Evolutionary conservation across 176 grass and related monocot species (phyloP), one percentile per base, ranked within the genome.

Genomic region (Avena atlantica): DNA sequence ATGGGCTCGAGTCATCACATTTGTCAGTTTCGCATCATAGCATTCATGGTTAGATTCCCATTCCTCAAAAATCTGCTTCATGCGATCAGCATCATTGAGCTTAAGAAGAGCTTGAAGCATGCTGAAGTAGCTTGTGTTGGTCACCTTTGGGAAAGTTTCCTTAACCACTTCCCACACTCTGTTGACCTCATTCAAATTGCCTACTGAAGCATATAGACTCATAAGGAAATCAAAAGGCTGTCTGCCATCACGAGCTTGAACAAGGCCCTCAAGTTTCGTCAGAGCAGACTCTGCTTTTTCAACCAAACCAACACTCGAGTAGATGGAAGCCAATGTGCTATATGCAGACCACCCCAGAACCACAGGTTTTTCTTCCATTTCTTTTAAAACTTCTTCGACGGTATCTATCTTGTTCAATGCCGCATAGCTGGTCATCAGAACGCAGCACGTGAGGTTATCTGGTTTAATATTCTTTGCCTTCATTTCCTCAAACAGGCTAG

Each of bases 71-170:
- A 92, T 85, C 69, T 86, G 87, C 78, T 87, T 91, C 83, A 93
- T 64, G 21, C 55, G 66, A 79, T 91, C 65, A 9, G 70, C 29
- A 76, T 95, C 89, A 76, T 93, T 86, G 21, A 97, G 86, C 85
- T 93, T 95, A 42, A 85, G 76, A 37, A 93, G 89, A 73, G 95
- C 91, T 34, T 86, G 91, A 70, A 97, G 91, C 87, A 95, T 90
- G 52, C 57, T 77, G 15, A 92, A 82, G 85, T 95, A 95, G 88
- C 87, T 93, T 56, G 71, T 82, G 81, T 97, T 93, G 47, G 64
- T 90, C 76, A 88, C 76, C 31, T 90, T 93, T 12, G 59, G 42
- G 80, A 91, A 93, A 81, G 65, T 81, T 16, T 49, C 68, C 65
- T 89, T 95, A 12, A 95, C 72, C 76, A 87, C 76, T 21, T 72